Evolutionary conservation across 768 basidiomycete genomes (phyloP).

Genomic region (Pisolithus tinctorius): DNA sequence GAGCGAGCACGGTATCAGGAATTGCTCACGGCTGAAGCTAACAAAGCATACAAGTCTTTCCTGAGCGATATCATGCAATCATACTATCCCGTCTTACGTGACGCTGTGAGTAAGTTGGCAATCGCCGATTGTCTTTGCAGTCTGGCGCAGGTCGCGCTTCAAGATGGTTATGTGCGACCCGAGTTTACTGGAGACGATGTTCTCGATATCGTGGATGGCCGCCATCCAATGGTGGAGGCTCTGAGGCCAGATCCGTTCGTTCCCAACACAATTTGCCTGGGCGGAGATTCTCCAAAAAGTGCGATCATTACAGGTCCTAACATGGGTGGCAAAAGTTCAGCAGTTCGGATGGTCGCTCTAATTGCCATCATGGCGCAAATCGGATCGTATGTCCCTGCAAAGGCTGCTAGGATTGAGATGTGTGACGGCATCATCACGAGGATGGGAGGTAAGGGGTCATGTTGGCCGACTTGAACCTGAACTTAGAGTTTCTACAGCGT

Average conservation of each 20-base stretch:
- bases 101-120: slow-evolving; percentile 75
- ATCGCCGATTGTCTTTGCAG: slow-evolving; percentile 83
- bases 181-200: slow-evolving; percentile 58
- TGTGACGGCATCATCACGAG: slow-evolving; percentile 82
- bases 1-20: slow-evolving; percentile 75
- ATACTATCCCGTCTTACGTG: slow-evolving; percentile 65
- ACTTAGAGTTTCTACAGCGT: slow-evolving; percentile 41
- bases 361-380: slow-evolving; percentile 77
- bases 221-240: slow-evolving; percentile 91
- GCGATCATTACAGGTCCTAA: slow-evolving; percentile 83
- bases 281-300: slow-evolving; percentile 40
- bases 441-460: slow-evolving; percentile 65
- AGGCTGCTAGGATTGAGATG: slow-evolving; percentile 64
- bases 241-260: slow-evolving; percentile 77
- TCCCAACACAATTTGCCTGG: slow-evolving; percentile 71
- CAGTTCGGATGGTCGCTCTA: slow-evolving; percentile 71
- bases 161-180: slow-evolving; percentile 73
- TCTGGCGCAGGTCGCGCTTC: slow-evolving; percentile 72
- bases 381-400: slow-evolving; percentile 87
- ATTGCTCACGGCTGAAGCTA: slow-evolving; percentile 57
- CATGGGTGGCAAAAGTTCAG: slow-evolving; percentile 86
- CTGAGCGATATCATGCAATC: slow-evolving; percentile 60
- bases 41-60: slow-evolving; percentile 60
- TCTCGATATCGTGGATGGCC: slow-evolving; percentile 73
- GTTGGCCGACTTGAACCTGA: not conserved